phyloP scores from a whole-genome alignment of 441 rosid species.

The Flueggea neowawraea region DNA sequence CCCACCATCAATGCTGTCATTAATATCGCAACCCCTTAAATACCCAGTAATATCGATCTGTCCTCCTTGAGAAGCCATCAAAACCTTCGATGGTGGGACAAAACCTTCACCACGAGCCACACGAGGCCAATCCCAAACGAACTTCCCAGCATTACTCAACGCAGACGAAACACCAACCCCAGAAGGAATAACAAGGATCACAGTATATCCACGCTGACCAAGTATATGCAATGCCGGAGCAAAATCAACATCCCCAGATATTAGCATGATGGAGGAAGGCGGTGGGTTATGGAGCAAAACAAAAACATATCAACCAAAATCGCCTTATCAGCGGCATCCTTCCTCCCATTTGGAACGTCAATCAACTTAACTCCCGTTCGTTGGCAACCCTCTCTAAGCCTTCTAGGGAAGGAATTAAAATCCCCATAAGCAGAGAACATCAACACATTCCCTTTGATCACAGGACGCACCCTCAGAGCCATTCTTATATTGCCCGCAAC shows the following conservation, averaged over 20 bases:
- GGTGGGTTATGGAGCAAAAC: slow-evolving; percentile 87
- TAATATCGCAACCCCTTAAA: slow-evolving; percentile 48
- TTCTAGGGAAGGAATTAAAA: slow-evolving; percentile 87
- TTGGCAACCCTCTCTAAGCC: slow-evolving; percentile 96
- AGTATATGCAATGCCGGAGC: slow-evolving; percentile 94
- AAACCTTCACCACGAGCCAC: slow-evolving; percentile 98
- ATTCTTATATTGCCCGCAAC: slow-evolving; percentile 88
- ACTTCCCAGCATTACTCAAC: slow-evolving; percentile 81
- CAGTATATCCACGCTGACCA: slow-evolving; percentile 88
- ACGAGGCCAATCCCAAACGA: slow-evolving; percentile 99
- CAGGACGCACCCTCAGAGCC: slow-evolving; percentile 87
- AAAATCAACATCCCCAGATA: slow-evolving; percentile 97
- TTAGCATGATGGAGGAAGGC: slow-evolving; percentile 81
- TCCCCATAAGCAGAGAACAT: slow-evolving; percentile 93
- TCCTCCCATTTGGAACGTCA: slow-evolving; percentile 96
- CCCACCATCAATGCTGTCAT: slow-evolving; percentile 36
- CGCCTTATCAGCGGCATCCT: slow-evolving; percentile 98
- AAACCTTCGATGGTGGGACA: slow-evolving; percentile 44
- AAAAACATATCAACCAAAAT: slow-evolving; percentile 95
- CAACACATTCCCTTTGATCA: slow-evolving; percentile 67
- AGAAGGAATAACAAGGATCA: slow-evolving; percentile 87
- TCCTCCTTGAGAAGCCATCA: slow-evolving; percentile 34
- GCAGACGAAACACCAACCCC: slow-evolving; percentile 85
- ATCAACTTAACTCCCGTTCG: slow-evolving; percentile 93
- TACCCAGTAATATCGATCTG: slow-evolving; percentile 37